These are phyloP conservation scores for Ustilago sp. DNA, from an alignment of 1,284 basidiomycete genomes.

Conservation along the genomic window DNA sequence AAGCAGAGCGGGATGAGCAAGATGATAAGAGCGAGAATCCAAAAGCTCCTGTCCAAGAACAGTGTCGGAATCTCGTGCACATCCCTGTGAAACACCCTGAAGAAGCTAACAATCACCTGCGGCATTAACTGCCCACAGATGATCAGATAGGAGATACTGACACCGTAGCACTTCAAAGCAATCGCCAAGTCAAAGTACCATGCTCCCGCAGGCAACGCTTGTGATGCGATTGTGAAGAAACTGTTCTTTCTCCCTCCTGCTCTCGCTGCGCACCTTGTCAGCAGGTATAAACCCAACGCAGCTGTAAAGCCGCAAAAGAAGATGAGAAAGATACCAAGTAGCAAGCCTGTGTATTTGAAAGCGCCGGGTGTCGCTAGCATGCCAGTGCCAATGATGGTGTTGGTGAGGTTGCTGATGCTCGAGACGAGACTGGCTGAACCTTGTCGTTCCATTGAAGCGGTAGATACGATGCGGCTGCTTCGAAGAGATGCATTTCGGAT, in stretches of 20 bases:
- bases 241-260: constrained; percentile 71
- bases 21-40: constrained; percentile 86
- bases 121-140: constrained; percentile 78
- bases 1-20: constrained; percentile 88
- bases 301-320: constrained; percentile 84
- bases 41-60: constrained; percentile 79
- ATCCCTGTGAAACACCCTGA: constrained; percentile 47
- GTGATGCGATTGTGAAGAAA: constrained; percentile 59
- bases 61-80: constrained; percentile 52
- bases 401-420: constrained; percentile 68
- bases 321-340: constrained; percentile 85
- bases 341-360: constrained; percentile 70
- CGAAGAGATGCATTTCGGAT: constrained; percentile 5
- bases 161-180: constrained; percentile 80
- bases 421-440: constrained; percentile 50
- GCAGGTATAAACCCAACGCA: constrained; percentile 87
- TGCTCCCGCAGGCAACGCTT: constrained; percentile 76
- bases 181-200: constrained; percentile 92
- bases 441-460: constrained; percentile 38
- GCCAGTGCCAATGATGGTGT: constrained; percentile 68
- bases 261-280: constrained; percentile 87
- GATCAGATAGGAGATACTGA: constrained; percentile 82
- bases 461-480: constrained; percentile 33
- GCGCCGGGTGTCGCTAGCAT: constrained; percentile 70
- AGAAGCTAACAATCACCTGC: constrained; percentile 86